A percentile compares a stretch with the other conserved stretches of the same genome.
phyloP scores from a whole-genome alignment of 2,329 filamentous ascomycete genomes.

The Xylariaceae sp. region DNA sequence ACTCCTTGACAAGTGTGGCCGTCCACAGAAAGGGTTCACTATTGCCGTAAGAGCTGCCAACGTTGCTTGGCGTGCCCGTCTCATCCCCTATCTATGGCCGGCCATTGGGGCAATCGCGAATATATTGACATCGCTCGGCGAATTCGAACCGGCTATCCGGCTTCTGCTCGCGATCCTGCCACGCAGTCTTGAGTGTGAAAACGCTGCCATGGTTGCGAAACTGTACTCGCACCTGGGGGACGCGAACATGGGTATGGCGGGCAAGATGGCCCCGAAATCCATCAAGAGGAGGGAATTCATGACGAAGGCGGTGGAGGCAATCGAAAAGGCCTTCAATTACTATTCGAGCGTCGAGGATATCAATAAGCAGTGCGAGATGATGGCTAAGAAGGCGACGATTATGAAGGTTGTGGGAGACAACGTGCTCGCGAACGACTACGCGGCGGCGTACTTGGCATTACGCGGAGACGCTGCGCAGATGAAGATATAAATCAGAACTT shows the following conservation, averaged over 20 bases:
- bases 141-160: constrained; percentile 68
- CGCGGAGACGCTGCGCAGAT: constrained; percentile 44
- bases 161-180: constrained; percentile 73
- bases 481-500: constrained; percentile 22
- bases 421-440: constrained; percentile 66
- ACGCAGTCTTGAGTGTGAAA: constrained; percentile 72
- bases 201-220: constrained; percentile 62
- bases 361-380: constrained; percentile 73
- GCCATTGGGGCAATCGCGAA: constrained; percentile 68
- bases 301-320: constrained; percentile 59
- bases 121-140: constrained; percentile 69
- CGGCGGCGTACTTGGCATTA: constrained; percentile 65
- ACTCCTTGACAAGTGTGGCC: constrained; percentile 68
- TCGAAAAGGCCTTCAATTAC: constrained; percentile 65
- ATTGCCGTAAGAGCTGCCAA: constrained; percentile 74
- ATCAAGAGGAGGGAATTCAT: constrained; percentile 58
- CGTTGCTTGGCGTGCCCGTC: constrained; percentile 69
- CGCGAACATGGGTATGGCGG: constrained; percentile 76
- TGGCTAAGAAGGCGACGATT: constrained; percentile 80
- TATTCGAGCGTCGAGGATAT: constrained; percentile 71
- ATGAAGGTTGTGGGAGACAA: constrained; percentile 71
- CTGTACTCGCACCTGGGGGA: constrained; percentile 75
- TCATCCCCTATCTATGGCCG: constrained; percentile 73
- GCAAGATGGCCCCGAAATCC: constrained; percentile 48
- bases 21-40: constrained; percentile 75